Evolutionary conservation across 352 stramenopile genomes (phyloP).

Genomic region (Thraustotheca clavata): DNA sequence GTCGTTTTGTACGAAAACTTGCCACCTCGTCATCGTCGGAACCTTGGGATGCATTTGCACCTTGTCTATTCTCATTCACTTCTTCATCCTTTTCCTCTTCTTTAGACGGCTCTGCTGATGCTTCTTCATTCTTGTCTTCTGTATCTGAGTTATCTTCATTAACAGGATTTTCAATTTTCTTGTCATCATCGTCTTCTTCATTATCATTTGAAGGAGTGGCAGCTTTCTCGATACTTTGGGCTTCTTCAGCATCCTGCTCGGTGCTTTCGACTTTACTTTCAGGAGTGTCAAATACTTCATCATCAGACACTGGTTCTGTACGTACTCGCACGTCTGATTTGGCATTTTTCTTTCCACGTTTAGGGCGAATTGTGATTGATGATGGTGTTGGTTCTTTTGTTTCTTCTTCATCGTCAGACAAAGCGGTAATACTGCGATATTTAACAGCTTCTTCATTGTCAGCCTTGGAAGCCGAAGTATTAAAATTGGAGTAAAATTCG

Average conservation of each 20-base stretch:
- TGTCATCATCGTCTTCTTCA: background rate
- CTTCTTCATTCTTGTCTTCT: background rate
- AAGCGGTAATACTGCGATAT: background rate
- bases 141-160: too few species aligned
- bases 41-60: constrained; percentile 17
- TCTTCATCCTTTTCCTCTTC: constrained; percentile 3
- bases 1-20: constrained; percentile 17
- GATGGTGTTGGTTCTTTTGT: background rate
- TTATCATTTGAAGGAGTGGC: background rate
- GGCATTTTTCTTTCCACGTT: background rate
- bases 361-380: background rate
- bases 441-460: background rate
- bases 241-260: background rate
- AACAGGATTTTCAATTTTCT: background rate
- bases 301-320: background rate
- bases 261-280: background rate
- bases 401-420: constrained; percentile 21
- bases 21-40: constrained; percentile 18
- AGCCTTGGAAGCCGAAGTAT: background rate
- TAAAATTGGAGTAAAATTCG: constrained; percentile 47
- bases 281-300: constrained; percentile 6
- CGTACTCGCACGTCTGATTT: background rate
- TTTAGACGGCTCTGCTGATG: too few species aligned
- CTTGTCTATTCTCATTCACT: background rate
- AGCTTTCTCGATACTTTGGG: background rate